Evolutionary conservation across 2,329 filamentous ascomycete genomes (phyloP).

Genomic region (Ilyonectria sp.): DNA sequence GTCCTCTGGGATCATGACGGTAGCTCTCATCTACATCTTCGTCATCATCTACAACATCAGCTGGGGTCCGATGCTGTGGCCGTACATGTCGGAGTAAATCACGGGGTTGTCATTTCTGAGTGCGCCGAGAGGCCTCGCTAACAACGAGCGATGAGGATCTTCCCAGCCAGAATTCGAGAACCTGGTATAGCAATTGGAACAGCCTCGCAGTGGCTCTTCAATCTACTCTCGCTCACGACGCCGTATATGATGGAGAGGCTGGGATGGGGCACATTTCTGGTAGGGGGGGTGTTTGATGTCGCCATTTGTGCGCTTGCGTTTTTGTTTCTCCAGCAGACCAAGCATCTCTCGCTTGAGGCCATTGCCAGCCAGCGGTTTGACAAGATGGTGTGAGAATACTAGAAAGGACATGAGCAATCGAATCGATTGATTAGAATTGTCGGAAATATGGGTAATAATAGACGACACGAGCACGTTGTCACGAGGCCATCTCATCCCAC

Average conservation of each 20-base stretch:
- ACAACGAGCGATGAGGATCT: conserved; percentile 64
- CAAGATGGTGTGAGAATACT: conserved; percentile 4
- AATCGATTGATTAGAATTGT: not conserved
- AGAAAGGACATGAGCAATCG: not conserved
- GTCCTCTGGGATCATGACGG: conserved; percentile 62
- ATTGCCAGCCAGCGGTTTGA: conserved; percentile 52
- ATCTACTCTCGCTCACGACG: conserved; percentile 69
- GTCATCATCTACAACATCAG: conserved; percentile 74
- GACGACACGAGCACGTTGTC: not conserved
- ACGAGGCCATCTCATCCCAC: not conserved
- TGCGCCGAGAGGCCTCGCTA: not conserved
- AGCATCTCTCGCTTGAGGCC: conserved; percentile 70
- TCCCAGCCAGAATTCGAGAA: conserved; percentile 71
- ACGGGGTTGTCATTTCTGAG: too few species aligned
- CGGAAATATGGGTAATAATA: not conserved
- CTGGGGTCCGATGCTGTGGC: conserved; percentile 77
- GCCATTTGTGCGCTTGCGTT: conserved; percentile 72
- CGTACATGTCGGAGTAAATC: conserved; percentile 67
- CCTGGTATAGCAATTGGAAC: conserved; percentile 75
- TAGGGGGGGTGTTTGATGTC: conserved; percentile 74
- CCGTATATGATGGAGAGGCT: conserved; percentile 65
- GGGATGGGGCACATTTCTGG: conserved; percentile 71
- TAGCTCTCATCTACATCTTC: conserved; percentile 74
- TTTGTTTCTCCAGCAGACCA: conserved; percentile 77
- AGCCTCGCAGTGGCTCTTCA: conserved; percentile 77